Conservation (phyloP, 2,329 filamentous ascomycete species). For the Ophiostoma novo-ulmi region DNA sequence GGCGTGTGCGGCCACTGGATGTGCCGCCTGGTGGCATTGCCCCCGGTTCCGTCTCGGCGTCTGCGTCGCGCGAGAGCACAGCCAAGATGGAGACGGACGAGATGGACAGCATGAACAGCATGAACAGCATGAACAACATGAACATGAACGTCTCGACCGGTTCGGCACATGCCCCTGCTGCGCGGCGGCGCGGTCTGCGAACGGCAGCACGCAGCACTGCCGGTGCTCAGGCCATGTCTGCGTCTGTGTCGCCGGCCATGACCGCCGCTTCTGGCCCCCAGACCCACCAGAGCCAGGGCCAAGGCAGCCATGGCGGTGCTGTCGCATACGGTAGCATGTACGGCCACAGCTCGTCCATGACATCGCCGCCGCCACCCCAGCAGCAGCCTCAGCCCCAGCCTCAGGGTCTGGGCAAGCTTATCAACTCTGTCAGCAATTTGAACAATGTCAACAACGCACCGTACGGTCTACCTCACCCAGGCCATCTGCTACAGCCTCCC, state of each 20-base stretch:
- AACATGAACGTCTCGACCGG: background rate
- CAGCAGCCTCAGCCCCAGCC: constrained; percentile 9
- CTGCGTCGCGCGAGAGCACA: background rate
- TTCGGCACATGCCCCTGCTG: background rate
- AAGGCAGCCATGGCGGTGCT: background rate
- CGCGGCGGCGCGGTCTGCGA: background rate
- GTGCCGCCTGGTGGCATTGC: constrained; percentile 22
- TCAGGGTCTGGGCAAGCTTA: constrained; percentile 4
- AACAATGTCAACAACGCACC: background rate
- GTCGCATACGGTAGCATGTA: constrained; percentile 16
- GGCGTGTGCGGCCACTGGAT: constrained; percentile 50
- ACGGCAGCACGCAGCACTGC: background rate
- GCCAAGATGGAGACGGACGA: background rate
- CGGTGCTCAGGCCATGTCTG: background rate
- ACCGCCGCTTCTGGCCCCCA: background rate
- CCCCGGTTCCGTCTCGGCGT: background rate
- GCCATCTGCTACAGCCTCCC: constrained; percentile 19
- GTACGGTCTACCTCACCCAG: constrained; percentile 14
- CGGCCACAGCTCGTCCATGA: constrained; percentile 4
- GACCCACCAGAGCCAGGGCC: background rate
- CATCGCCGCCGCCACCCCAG: background rate
- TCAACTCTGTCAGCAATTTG: too few species aligned
- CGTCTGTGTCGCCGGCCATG: background rate
- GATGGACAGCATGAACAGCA: constrained; percentile 5
- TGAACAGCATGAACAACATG: background rate